phyloP scores from a whole-genome alignment of 1,284 basidiomycete genomes.

The Pseudozyma hubeiensis region DNA sequence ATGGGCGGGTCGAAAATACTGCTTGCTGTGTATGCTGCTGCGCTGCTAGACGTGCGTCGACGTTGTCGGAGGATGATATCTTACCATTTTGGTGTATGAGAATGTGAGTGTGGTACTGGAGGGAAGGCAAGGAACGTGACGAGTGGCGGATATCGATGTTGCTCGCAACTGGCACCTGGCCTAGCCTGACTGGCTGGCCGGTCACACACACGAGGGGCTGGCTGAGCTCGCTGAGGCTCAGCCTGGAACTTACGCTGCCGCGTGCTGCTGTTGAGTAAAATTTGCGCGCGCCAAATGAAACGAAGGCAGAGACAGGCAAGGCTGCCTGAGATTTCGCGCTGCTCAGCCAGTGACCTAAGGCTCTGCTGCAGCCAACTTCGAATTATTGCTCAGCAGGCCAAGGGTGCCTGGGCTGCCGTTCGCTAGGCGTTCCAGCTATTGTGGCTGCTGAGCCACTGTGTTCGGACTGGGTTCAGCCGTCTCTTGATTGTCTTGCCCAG shows the following conservation, averaged over 20 bases:
- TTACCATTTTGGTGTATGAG: constrained; percentile 52
- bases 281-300: not conserved
- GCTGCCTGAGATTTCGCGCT: not conserved
- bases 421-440: too few species aligned
- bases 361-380: constrained; percentile 1
- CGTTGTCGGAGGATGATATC: constrained; percentile 14
- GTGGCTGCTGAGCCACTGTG: not conserved
- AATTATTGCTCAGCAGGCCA: not conserved
- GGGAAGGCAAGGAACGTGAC: constrained; percentile 29
- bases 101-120: constrained; percentile 48
- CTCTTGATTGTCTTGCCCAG: not conserved
- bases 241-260: not conserved
- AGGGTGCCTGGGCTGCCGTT: too few species aligned
- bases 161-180: not conserved
- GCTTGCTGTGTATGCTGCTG: constrained; percentile 9
- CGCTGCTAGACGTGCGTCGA: constrained; percentile 26
- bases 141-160: constrained; percentile 38
- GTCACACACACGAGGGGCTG: not conserved
- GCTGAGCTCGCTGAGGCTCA: too few species aligned
- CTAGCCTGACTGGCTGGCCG: constrained; percentile 17
- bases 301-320: not conserved
- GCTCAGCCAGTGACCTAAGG: not conserved
- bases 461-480: not conserved
- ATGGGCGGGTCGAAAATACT: not conserved
- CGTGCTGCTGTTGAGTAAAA: constrained; percentile 6